Evolutionary conservation across 1,284 basidiomycete species (phyloP), one percentile per base, ranked within the genome.

Genomic region (Microbotryomycetes sp.): DNA sequence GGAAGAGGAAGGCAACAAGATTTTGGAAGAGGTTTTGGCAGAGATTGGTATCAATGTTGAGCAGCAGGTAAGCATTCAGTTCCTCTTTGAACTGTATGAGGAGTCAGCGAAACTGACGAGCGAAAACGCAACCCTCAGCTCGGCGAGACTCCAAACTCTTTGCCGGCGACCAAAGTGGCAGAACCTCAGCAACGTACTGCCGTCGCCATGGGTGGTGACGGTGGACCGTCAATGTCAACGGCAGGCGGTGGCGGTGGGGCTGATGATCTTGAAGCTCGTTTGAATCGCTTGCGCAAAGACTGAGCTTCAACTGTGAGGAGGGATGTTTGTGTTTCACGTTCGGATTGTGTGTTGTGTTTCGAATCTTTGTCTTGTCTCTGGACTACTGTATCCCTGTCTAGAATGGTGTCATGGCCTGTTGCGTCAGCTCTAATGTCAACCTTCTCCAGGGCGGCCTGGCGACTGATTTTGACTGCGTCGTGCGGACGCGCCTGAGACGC

Each of bases 1-100:
- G 6, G 81, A 83, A 76, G 93, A 97, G 71, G 89, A 90, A 70
- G 94, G 97, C 73, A 92, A 98, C 76, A 89, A 89, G 80, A 96
- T 99, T 65, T 77, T 99, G 67, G 92, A 89, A 72, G 86, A 98
- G 76, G 94, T 99, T 30, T 79, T 99, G 52, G 96, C 98, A 71
- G 96, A 98, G 80, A 97, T 99, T 65, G 96, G 94, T 25, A 87
- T 99, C 60, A 84, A 83, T 66, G 80, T 97, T 62, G 88, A 88
- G 3, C 96, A 98, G 76, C 86, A 94, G 80, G 93, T 89, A 72
- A 70, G 80, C 52, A 23, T n/a, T 6, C 22, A 25, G 12, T 30
- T 31, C 50, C 48, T 30, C 26, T 50, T n/a, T 6, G 26, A n/a
- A 3, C 26, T 31, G 29, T 9, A 69, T 46, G 49, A 58, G 49